Conservation (phyloP, 257 asterid genomes). For the Ballota nigra region DNA sequence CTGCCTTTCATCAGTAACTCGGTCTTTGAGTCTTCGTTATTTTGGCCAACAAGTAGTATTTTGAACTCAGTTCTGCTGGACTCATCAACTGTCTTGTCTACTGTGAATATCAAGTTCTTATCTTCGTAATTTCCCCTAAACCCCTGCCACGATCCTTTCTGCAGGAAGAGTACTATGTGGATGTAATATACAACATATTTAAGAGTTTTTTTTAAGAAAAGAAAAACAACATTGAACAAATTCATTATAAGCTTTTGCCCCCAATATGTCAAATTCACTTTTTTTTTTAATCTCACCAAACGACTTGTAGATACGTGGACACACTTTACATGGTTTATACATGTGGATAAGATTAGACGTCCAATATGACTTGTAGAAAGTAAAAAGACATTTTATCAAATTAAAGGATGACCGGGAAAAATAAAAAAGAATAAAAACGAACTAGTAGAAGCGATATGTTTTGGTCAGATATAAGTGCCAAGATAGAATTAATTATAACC, state of each 20-base stretch:
- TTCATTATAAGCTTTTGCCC: background rate
- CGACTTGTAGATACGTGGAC: background rate
- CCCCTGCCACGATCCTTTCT: constrained; percentile 75
- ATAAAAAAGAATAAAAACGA: background rate
- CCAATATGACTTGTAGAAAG: no score
- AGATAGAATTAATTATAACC: background rate
- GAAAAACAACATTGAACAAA: constrained; percentile 6
- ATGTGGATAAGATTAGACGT: background rate
- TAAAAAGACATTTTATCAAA: background rate
- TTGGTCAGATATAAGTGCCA: background rate
- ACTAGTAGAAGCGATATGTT: background rate
- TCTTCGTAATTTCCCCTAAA: constrained; percentile 46
- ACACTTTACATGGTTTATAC: background rate
- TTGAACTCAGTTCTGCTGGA: constrained; percentile 55
- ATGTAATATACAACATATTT: background rate
- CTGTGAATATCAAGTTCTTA: constrained; percentile 48
- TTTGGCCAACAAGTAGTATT: constrained; percentile 42
- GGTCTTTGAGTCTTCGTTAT: constrained; percentile 38
- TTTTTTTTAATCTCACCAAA: background rate
- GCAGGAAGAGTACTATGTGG: constrained; percentile 24
- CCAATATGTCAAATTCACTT: background rate
- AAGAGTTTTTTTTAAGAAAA: background rate
- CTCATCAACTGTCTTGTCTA: constrained; percentile 46
- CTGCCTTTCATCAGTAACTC: constrained; percentile 80
- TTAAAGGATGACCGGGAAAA: background rate